Evolutionary conservation across 2,329 filamentous ascomycete genomes (phyloP).

Genomic region (Cryphonectria carpinicola): DNA sequence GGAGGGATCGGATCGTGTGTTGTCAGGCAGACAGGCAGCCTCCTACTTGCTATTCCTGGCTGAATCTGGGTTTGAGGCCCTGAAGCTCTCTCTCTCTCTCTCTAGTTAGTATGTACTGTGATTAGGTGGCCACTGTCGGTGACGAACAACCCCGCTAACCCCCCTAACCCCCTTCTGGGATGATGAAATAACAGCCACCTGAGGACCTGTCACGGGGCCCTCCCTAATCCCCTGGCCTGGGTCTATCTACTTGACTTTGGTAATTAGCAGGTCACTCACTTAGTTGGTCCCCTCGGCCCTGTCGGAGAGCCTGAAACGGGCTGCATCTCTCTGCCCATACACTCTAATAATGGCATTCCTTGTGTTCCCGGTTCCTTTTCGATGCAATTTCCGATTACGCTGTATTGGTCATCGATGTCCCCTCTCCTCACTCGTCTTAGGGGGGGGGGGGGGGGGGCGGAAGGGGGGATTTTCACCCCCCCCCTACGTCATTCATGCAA

Average conservation of each 20-base stretch:
- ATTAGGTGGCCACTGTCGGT: not conserved
- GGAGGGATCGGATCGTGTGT: not conserved
- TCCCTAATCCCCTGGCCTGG: not conserved
- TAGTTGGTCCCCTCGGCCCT: not conserved
- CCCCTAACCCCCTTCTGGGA: not conserved
- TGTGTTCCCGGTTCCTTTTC: not conserved
- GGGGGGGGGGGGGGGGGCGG: not conserved
- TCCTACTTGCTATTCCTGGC: not conserved
- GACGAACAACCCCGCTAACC: not conserved
- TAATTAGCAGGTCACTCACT: too few species aligned
- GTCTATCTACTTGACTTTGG: not conserved
- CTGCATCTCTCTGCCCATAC: not conserved
- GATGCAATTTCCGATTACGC: not conserved
- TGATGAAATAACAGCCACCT: slow-evolving; percentile 11
- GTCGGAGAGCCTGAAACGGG: not conserved
- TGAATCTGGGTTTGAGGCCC: not conserved
- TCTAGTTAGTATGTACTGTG: not conserved
- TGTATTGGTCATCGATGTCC: not conserved
- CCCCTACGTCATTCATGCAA: not conserved
- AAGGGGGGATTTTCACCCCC: not conserved
- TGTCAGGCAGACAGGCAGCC: not conserved
- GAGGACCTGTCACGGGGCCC: slow-evolving; percentile 10
- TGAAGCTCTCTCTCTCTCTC: not conserved
- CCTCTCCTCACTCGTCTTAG: not conserved
- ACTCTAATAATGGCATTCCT: not conserved